Evolutionary conservation across 1,139 yeast species (phyloP).

Genomic region (Diutina catenulata): DNA sequence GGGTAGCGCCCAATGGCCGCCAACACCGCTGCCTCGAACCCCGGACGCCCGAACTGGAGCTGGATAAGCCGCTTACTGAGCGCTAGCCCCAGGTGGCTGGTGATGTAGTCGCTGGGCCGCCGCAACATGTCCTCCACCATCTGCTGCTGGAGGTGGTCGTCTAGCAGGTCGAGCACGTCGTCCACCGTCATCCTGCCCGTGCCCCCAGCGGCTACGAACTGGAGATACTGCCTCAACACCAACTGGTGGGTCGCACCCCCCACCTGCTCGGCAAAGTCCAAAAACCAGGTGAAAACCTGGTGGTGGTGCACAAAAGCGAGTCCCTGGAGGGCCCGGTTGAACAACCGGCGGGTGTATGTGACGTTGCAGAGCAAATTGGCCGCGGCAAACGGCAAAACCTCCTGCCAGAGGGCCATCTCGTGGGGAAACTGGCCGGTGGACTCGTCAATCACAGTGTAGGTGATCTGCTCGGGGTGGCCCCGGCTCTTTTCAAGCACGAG

Average conservation of each 20-base stretch:
- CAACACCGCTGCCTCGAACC: constrained; percentile 22
- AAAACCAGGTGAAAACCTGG: not conserved
- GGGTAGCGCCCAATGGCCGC: constrained; percentile 39
- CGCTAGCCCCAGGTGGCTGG: not conserved
- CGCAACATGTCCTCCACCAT: not conserved
- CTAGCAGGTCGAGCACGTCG: not conserved
- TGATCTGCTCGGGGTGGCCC: not conserved
- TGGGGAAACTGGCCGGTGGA: not conserved
- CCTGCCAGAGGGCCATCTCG: not conserved
- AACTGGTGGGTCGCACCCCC: not conserved
- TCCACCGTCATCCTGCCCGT: not conserved
- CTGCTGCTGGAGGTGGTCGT: not conserved
- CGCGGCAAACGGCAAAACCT: not conserved
- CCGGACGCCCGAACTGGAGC: not conserved
- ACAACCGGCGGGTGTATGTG: not conserved
- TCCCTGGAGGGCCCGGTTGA: not conserved
- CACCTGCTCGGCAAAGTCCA: not conserved
- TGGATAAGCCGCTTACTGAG: not conserved
- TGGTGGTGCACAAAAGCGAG: not conserved
- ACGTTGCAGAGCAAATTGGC: not conserved
- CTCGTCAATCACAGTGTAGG: not conserved
- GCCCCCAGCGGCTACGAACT: not conserved
- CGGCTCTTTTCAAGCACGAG: not conserved
- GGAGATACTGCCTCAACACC: not conserved
- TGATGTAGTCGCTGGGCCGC: not conserved